Evolutionary conservation across 176 grass and related monocot species (phyloP), one percentile per base, ranked within the genome.

Genomic region (Puya raimondii): DNA sequence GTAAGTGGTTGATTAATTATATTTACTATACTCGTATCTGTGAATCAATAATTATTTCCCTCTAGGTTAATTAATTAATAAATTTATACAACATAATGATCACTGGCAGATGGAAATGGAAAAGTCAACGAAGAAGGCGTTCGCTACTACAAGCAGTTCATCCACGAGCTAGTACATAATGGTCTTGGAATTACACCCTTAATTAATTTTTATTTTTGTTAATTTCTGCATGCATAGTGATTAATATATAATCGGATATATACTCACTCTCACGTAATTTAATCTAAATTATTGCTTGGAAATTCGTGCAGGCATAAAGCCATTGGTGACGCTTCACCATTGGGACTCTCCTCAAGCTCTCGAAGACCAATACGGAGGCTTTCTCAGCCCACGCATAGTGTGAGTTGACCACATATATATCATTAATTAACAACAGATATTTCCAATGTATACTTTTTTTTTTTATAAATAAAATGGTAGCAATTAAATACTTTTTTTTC

Each of bases 321-420:
- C 90, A 64, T 86, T 86, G 64, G 83, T 79, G 26, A 92, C 90
- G 3, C 67, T 92, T 47, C 84, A 81, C 63, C 86, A 92, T 20
- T 92, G 86, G 83, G 90, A 92, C 59, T 79, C 71, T 2, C 86
- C 86, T 10, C 90, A 86, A 66, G 80, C 71, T 16, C 65, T 92
- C 26, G 86, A 92, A 76, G 71, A 92, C 69, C 76, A 86, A 73
- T 86, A 92, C 16, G 15, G 56, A 48, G 85, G 85, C 33, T 92
- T 88, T 64, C 73, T 92, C 26, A 83, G 75, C 23, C 80, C 69
- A 17, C 68, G 81, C 50, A 92, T 88, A 10, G 66, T 86, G 86
- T 88, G 50, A 83, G 85, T 48, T 50, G 23, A 0, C 23, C 0
- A 26, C 25, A 26, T 26, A 26, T 26, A 26, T 26, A 26, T 23